phyloP scores from a whole-genome alignment of 2,329 filamentous ascomycete genomes.

The Didymella segeticola region DNA sequence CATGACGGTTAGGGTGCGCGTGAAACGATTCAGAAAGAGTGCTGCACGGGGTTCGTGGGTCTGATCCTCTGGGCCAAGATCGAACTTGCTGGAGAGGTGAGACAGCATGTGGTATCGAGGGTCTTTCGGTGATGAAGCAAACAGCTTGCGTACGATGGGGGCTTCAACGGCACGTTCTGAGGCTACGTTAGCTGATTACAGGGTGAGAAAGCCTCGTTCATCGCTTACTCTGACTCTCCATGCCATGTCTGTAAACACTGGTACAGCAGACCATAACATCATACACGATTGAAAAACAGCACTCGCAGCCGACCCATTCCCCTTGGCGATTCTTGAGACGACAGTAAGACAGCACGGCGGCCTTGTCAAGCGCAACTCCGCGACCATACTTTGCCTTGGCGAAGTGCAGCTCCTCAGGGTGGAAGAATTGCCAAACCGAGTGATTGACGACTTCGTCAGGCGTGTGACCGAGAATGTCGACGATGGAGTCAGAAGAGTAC shows the following conservation, averaged over 20 bases:
- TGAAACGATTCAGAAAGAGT: conserved; percentile 85
- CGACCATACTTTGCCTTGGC: conserved; percentile 75
- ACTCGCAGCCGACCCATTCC: conserved; percentile 80
- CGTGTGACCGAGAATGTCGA: conserved; percentile 81
- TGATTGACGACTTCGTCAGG: conserved; percentile 77
- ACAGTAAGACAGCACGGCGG: conserved; percentile 82
- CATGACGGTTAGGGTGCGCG: conserved; percentile 81
- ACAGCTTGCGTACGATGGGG: conserved; percentile 77
- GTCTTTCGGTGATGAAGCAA: conserved; percentile 81
- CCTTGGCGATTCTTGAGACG: conserved; percentile 72
- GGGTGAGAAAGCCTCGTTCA: not conserved
- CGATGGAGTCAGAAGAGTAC: conserved; percentile 83
- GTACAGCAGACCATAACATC: conserved; percentile 87
- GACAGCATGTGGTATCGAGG: conserved; percentile 90
- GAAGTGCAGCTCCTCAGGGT: conserved; percentile 78
- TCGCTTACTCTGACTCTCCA: conserved; percentile 75
- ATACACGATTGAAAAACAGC: conserved; percentile 87
- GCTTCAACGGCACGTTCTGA: conserved; percentile 80
- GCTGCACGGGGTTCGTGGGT: conserved; percentile 82
- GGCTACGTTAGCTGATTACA: conserved; percentile 14
- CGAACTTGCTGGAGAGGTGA: conserved; percentile 82
- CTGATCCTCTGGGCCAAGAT: conserved; percentile 58
- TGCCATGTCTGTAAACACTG: conserved; percentile 74
- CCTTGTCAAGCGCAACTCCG: conserved; percentile 80
- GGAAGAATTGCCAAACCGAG: conserved; percentile 86